Evolutionary conservation across 2,329 filamentous ascomycete genomes (phyloP).

Genomic region (Corinectria fuckeliana): DNA sequence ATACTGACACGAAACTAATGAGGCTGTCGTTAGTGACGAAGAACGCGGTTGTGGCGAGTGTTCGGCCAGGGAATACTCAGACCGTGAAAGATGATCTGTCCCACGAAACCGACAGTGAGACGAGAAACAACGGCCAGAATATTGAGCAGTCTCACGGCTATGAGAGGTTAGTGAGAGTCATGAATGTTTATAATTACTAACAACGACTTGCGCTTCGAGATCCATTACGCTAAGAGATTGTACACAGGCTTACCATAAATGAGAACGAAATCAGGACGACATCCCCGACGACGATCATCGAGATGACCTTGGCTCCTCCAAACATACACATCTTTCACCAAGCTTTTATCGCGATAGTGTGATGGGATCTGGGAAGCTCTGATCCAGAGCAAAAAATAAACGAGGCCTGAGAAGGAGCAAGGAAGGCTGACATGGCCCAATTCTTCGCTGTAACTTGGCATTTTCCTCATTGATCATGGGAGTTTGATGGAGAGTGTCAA

Average conservation of each 20-base stretch:
- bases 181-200: not conserved
- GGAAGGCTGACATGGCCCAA: not conserved
- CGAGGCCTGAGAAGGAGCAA: not conserved
- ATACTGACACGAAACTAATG: not conserved
- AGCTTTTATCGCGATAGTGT: not conserved
- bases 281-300: not conserved
- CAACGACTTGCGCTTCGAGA: not conserved
- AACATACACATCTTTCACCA: not conserved
- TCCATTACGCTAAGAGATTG: not conserved
- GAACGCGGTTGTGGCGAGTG: not conserved
- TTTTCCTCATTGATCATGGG: not conserved
- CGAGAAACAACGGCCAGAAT: not conserved
- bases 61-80: not conserved
- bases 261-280: not conserved
- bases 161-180: not conserved
- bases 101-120: not conserved
- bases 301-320: not conserved
- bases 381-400: not conserved
- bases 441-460: not conserved
- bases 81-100: not conserved
- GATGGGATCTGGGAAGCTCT: not conserved
- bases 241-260: not conserved
- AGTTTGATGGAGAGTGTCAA: not conserved
- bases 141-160: not conserved
- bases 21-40: not conserved